Conservation (phyloP, 2,329 filamentous ascomycete species). For the Aspergillus sp. region DNA sequence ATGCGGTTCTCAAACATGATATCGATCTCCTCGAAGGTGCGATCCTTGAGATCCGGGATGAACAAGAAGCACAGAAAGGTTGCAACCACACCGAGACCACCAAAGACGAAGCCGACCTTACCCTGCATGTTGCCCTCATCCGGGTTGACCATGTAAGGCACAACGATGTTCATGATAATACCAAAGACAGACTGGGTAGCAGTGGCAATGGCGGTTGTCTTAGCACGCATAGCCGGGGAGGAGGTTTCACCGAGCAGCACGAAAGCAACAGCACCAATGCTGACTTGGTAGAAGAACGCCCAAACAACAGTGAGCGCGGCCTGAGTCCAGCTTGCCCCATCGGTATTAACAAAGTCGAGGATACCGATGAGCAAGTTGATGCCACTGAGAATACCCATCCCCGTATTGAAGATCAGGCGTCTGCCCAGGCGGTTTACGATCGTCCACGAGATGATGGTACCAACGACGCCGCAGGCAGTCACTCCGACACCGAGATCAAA, state of each 20-base stretch:
- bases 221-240: conserved; percentile 39
- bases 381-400: conserved; percentile 29
- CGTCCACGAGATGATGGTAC: conserved; percentile 37
- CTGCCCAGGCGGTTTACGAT: conserved; percentile 34
- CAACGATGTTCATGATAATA: conserved; percentile 39
- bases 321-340: conserved; percentile 33
- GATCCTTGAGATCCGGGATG: conserved; percentile 23
- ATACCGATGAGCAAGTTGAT: conserved; percentile 41
- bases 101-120: conserved; percentile 32
- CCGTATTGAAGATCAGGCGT: conserved; percentile 30
- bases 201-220: conserved; percentile 45
- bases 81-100: conserved; percentile 13
- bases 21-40: conserved; percentile 19
- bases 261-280: conserved; percentile 43
- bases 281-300: conserved; percentile 39
- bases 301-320: conserved; percentile 35
- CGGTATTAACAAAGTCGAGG: conserved; percentile 38
- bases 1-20: conserved; percentile 4
- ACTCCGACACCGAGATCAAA: conserved; percentile 37
- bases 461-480: conserved; percentile 31
- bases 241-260: conserved; percentile 47
- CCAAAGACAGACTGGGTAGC: conserved; percentile 40
- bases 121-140: conserved; percentile 28
- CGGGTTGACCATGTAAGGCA: conserved; percentile 44
- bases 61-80: conserved; percentile 20